These are phyloP conservation scores for Salix koriyanagi DNA, from an alignment of 345 rosid genomes.

Conservation along the genomic window DNA sequence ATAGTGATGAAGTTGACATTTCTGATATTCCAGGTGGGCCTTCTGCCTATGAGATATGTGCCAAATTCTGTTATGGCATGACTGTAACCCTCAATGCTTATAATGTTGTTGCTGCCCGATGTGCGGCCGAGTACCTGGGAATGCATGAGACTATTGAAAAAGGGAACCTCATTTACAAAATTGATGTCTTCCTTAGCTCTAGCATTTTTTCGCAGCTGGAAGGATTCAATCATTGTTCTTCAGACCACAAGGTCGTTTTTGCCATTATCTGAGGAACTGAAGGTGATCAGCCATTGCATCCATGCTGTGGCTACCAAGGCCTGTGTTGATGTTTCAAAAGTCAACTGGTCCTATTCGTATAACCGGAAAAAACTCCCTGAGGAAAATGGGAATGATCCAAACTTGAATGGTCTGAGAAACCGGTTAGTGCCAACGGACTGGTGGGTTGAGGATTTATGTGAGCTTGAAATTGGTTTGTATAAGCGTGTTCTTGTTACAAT, in stretches of 20 bases:
- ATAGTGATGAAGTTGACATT: constrained; percentile 47
- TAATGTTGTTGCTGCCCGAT: constrained; percentile 65
- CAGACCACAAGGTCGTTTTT: constrained; percentile 52
- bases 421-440: constrained; percentile 70
- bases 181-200: constrained; percentile 72
- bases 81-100: constrained; percentile 70
- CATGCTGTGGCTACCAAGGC: constrained; percentile 69
- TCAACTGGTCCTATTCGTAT: constrained; percentile 80
- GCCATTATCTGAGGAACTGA: constrained; percentile 66
- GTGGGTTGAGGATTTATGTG: constrained; percentile 94
- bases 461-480: constrained; percentile 63
- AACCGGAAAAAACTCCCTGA: constrained; percentile 65
- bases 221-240: constrained; percentile 78
- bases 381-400: constrained; percentile 44
- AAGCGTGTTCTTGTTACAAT: constrained; percentile 52
- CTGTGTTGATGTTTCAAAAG: constrained; percentile 54
- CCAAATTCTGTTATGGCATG: constrained; percentile 85
- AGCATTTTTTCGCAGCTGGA: constrained; percentile 85
- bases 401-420: constrained; percentile 32
- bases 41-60: constrained; percentile 75
- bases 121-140: constrained; percentile 78
- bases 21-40: constrained; percentile 77
- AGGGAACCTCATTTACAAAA: constrained; percentile 76
- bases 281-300: constrained; percentile 49
- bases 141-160: constrained; percentile 75